Base-by-base conservation (phyloP, 768 basidiomycete genomes). In the Suillus decipiens region DNA sequence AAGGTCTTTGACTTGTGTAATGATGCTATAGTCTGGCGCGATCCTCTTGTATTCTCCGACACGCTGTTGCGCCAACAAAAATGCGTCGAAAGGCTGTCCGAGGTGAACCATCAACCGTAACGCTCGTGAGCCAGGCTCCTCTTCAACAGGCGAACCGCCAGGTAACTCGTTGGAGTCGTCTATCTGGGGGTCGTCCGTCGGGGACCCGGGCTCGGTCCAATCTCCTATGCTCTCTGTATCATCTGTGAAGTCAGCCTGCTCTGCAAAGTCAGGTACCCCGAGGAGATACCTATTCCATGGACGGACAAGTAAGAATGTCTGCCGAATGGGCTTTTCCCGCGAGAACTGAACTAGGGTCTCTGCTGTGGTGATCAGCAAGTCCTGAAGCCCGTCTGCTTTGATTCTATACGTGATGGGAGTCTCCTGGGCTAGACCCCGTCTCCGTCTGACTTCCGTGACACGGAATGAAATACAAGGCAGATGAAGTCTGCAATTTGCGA, bases 381-480 rank as follows among this genome's bases (percentile, higher is more conserved):
- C 47, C 6, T 8, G 22, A 48, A 48, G 47, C 22, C 22, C 14
- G 24, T 24, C 22, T 15, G 22, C 47, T 14, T 48, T 48, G 22
- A 48, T 5, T 15, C 12, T 2, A 14, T 41, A 41, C 9, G 45
- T 24, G 22, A 47, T 24, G 5, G 22, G 43, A 45, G 11, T 45
- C 4, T 22, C 2, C 28, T 28, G n/a, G 22, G 2, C 12, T 47
- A 7, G 45, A 47, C 22, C 22, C 2, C 45, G 12, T 5, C 22
- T 48, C 24, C 24, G 14, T 15, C 3, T 48, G 24, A 48, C 24
- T 3, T 48, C 48, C 12, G 48, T 31, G 17, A 19, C 5, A 77
- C 80, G 24, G 8, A 48, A 48, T 31, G 8, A 5, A 8, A 48
- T 48, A 14, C 48, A 48, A 24, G 47, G 47, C 1, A 48, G 48